Evolutionary conservation across 164 flowering plant genomes (phyloP), one percentile per base, ranked within the genome.

Genomic region (Stephania cephalantha): DNA sequence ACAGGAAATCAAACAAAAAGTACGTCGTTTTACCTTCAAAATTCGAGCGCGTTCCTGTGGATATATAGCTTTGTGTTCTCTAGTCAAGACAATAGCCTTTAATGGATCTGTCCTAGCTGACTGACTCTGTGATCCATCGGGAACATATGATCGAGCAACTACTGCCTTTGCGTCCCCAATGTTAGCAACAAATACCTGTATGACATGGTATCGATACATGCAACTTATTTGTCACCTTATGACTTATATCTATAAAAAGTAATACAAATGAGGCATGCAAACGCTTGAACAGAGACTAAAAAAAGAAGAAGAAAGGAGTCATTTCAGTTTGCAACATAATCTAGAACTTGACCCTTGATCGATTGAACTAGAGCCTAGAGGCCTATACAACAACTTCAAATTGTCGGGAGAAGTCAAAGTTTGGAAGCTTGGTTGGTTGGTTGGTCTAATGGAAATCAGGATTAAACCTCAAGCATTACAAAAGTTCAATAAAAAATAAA

Each of bases 141-240:
- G 74, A 22, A 74, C 50, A 69, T 85, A 76, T 70, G 88, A 90
- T 55, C 95, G 82, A 64, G 95, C 95, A 58, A 91, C 80, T 68
- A 94, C 94, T 63, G 95, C 98, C 81, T 94, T 94, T 73, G 98
- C 95, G 86, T 94, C 98, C 61, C 98, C 98, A 79, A 91, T 81
- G 72, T 94, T 94, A 58, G 98, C 98, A 80, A 94, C 84, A 73
- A 94, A 90, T 76, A 89, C 97, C 98, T 91, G 79, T 9, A 76
- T 58, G 46, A 25, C 46, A 75, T 12, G 46, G 45, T 50, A 31
- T 25, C 55, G 18, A 72, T 18, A 67, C 65, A n/a, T 13, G 65
- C n/a, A 4, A 17, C 65, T 58, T 18, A 58, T 58, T n/a, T 15
- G 13, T 18, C n/a, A 18, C n/a, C 7, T 13, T 18, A 58, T 35